Evolutionary conservation across 1,284 basidiomycete genomes (phyloP).

Genomic region (Meripilus lineatus): DNA sequence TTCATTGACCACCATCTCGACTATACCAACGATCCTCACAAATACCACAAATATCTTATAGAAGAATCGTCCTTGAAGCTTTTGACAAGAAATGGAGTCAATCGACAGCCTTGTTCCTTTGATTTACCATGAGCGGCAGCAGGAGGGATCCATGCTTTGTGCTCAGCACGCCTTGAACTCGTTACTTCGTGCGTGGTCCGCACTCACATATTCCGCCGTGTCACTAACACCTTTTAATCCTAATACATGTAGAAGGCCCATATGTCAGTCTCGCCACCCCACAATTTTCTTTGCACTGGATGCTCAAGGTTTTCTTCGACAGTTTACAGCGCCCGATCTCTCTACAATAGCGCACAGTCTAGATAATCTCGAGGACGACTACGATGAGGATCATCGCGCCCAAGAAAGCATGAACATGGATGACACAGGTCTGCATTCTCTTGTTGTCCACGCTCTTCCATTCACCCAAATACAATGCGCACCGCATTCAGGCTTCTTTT

Average conservation of each 20-base stretch:
- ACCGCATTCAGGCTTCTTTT: constrained; percentile 69
- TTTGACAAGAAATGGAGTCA: constrained; percentile 42
- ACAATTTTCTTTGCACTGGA: neutral
- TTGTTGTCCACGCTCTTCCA: constrained; percentile 10
- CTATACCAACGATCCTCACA: constrained; percentile 1
- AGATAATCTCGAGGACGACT: constrained; percentile 43
- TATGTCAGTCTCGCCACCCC: constrained; percentile 44
- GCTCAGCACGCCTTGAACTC: constrained; percentile 84
- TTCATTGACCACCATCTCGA: neutral
- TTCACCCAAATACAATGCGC: constrained; percentile 8
- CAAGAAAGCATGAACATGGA: constrained; percentile 77
- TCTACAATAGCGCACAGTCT: constrained; percentile 73
- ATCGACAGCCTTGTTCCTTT: constrained; percentile 46
- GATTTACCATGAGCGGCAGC: constrained; percentile 76
- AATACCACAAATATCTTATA: constrained; percentile 9
- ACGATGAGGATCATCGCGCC: constrained; percentile 36
- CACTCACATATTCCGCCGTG: neutral
- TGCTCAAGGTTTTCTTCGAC: constrained; percentile 3
- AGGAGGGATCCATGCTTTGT: constrained; percentile 76
- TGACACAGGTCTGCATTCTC: constrained; percentile 59
- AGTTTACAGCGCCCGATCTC: constrained; percentile 86
- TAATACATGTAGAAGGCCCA: constrained; percentile 50
- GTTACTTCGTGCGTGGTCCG: constrained; percentile 51
- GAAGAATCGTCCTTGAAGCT: constrained; percentile 3
- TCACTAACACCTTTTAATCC: constrained; percentile 9